Base-by-base conservation (phyloP, 2,329 filamentous ascomycete species). In the Ascochyta viciae-villosae region DNA sequence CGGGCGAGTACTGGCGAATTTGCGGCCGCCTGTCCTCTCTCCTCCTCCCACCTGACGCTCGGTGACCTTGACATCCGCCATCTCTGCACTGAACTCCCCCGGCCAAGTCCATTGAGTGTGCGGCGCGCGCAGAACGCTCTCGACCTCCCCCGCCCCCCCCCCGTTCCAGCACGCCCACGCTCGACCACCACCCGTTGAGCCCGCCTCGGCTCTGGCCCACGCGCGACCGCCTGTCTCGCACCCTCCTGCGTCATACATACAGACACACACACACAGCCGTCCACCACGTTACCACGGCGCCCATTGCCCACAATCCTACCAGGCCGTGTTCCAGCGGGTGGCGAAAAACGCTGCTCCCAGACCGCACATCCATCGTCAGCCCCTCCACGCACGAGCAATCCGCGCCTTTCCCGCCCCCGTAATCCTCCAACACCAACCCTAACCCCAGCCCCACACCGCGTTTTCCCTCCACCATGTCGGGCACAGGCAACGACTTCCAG, bases 401-500 rank as follows among this genome's bases (percentile, higher is more conserved):
- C 19, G 41, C 16, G 19, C 23, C 19, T 33, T 48, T 26, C 23
- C 47, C 23, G 33, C 42, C 49, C 49, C 54, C 44, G 39, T 22
- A 42, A 37, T 26, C 12, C 15, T 19, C 40, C 8, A 24, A 50
- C 15, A 16, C 35, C 8, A 6, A 26, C 29, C 12, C 29, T 12
- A 31, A 15, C 29, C 12, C 10, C 29, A 12, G 13, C 67, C 63
- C 65, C 65, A 52, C 68, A 65, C 59, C 39, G 6, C 33, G 3
- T n/a, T 4, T 4, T 8, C n/a, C 46, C 38, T 27, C 60, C 63
- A 62, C 63, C 35, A 77, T 77, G 74, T 73, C 74, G 50, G 73
- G 73, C 51, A 69, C 73, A 44, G 60, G 66, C 58, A 76, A 74
- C 69, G 70, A 75, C 56, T 74, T 74, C 62, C 72, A 73, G 62